A percentile compares a stretch with the other conserved stretches of the same genome.
These are phyloP conservation scores for Nepenthes mirabilis DNA, from an alignment of 148 eudicot species.

Conservation along the genomic window DNA sequence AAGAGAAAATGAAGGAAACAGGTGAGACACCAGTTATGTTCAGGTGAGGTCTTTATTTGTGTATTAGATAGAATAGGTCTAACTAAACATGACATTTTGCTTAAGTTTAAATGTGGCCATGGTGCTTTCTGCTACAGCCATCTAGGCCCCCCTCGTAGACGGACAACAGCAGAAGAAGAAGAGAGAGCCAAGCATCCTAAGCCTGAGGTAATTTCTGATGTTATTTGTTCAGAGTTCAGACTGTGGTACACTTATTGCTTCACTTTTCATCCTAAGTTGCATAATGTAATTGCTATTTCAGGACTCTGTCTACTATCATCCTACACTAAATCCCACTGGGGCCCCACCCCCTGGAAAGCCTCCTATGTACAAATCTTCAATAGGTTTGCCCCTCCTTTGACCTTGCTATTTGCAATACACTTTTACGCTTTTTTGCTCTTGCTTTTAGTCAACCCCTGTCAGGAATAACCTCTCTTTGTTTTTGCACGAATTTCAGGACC, in stretches of 20 bases:
- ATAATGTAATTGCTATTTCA: conserved; percentile 14
- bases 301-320: conserved; percentile 98
- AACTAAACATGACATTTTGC: no score
- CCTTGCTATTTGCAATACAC: neutral
- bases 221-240: neutral
- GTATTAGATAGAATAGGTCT: conserved; percentile 3
- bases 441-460: neutral
- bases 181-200: conserved; percentile 69
- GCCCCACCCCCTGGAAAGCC: conserved; percentile 99
- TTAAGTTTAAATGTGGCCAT: neutral
- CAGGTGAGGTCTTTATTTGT: conserved; percentile 36
- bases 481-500: conserved; percentile 39
- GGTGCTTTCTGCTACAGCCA: conserved; percentile 52
- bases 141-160: conserved; percentile 69
- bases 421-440: neutral
- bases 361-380: conserved; percentile 91
- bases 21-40: conserved; percentile 98
- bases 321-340: conserved; percentile 89
- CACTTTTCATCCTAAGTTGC: neutral
- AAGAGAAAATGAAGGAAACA: conserved; percentile 80
- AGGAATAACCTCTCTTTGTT: neutral
- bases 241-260: neutral
- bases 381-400: conserved; percentile 32
- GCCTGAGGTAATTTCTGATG: conserved; percentile 58
- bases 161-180: conserved; percentile 71